Evolutionary conservation across 2,329 filamentous ascomycete genomes (phyloP).

Genomic region (Helotiales sp.): DNA sequence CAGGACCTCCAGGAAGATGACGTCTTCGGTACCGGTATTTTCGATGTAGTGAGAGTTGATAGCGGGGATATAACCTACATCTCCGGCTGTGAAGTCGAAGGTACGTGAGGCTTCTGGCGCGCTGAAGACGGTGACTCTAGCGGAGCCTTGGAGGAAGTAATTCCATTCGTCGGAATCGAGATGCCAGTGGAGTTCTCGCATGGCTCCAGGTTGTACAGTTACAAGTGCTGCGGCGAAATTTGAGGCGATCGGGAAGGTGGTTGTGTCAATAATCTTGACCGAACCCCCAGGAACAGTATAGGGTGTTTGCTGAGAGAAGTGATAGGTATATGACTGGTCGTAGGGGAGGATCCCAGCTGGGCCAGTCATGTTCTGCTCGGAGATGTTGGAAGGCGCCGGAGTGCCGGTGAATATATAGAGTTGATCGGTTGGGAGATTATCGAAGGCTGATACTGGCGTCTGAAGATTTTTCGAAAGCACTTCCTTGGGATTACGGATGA

Average conservation of each 20-base stretch:
- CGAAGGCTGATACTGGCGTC: conserved; percentile 47
- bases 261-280: conserved; percentile 59
- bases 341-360: conserved; percentile 43
- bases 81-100: conserved; percentile 41
- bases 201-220: conserved; percentile 59
- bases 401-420: conserved; percentile 56
- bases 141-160: conserved; percentile 57
- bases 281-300: conserved; percentile 54
- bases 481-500: conserved; percentile 35
- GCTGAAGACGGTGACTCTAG: conserved; percentile 55
- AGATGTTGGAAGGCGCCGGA: conserved; percentile 44
- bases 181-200: conserved; percentile 67
- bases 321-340: conserved; percentile 46
- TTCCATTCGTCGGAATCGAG: conserved; percentile 60
- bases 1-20: conserved; percentile 61
- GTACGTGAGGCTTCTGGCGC: conserved; percentile 47
- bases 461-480: conserved; percentile 57
- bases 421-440: conserved; percentile 45
- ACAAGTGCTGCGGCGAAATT: conserved; percentile 58
- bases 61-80: conserved; percentile 59
- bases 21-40: conserved; percentile 57
- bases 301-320: conserved; percentile 46
- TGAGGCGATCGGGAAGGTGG: conserved; percentile 55
- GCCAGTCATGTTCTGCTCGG: conserved; percentile 46
- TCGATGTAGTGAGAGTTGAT: conserved; percentile 59